Evolutionary conservation across 2,329 filamentous ascomycete species (phyloP).

Genomic region (Arthrobotrys sphaeroides): DNA sequence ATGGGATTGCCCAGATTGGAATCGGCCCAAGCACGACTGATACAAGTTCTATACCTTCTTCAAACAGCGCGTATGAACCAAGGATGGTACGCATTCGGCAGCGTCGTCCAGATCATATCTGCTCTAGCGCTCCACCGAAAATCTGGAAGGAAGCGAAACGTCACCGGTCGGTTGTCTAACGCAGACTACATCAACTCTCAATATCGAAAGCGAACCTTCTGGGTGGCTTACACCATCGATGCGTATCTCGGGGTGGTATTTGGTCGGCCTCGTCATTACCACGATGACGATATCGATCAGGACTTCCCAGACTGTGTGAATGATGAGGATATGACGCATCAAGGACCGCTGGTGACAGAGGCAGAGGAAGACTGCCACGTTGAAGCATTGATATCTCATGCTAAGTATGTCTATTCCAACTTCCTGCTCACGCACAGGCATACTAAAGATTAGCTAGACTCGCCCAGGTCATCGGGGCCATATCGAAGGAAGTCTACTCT

Average conservation of each 20-base stretch:
- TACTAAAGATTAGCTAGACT: slow-evolving; percentile 59
- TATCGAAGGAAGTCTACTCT: slow-evolving; percentile 63
- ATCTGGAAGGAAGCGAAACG: slow-evolving; percentile 59
- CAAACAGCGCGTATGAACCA: slow-evolving; percentile 70
- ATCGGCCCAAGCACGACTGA: slow-evolving; percentile 68
- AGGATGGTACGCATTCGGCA: slow-evolving; percentile 71
- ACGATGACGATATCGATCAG: slow-evolving; percentile 73
- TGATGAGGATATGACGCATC: slow-evolving; percentile 67
- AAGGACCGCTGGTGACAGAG: slow-evolving; percentile 60
- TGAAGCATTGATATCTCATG: slow-evolving; percentile 65
- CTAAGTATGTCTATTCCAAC: slow-evolving; percentile 58
- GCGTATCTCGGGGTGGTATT: slow-evolving; percentile 72
- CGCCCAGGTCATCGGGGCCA: slow-evolving; percentile 61
- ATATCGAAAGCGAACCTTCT: slow-evolving; percentile 70
- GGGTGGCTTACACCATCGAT: slow-evolving; percentile 71
- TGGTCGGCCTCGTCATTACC: slow-evolving; percentile 70
- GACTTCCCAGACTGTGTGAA: slow-evolving; percentile 68
- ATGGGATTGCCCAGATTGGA: slow-evolving; percentile 67
- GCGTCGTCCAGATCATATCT: slow-evolving; percentile 66
- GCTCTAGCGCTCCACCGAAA: slow-evolving; percentile 62
- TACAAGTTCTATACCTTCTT: slow-evolving; percentile 70
- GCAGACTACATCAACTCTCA: slow-evolving; percentile 65
- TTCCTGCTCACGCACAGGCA: slow-evolving; percentile 28
- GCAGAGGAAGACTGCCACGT: slow-evolving; percentile 65
- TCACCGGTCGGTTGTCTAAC: slow-evolving; percentile 57